Conservation (phyloP, 169 alveolate species). For the Plasmodium berghei region DNA sequence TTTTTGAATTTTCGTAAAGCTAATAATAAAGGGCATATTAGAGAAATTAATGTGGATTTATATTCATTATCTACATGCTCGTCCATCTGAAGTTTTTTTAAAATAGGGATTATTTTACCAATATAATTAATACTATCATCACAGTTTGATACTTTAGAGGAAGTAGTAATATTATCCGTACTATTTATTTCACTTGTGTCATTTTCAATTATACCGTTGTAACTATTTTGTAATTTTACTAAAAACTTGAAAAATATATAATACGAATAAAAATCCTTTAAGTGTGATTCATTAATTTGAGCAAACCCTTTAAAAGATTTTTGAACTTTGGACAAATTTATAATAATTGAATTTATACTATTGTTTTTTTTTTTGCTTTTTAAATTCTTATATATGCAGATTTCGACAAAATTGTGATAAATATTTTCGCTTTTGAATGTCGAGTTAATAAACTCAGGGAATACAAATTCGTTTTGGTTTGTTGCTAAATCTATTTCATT, state of each 20-base stretch:
- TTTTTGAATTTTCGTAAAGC: constrained; percentile 48
- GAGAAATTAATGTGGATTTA: constrained; percentile 50
- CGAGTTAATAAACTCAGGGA: constrained; percentile 3
- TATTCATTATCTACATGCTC: constrained; percentile 62
- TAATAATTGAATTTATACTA: constrained; percentile 67
- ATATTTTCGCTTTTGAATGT: constrained; percentile 17
- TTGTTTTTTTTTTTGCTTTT: constrained; percentile 70
- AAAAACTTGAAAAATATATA: constrained; percentile 62
- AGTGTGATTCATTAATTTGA: constrained; percentile 40
- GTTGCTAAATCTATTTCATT: background rate
- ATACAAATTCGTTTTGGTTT: background rate
- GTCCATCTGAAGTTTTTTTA: constrained; percentile 51
- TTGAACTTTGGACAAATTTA: constrained; percentile 56
- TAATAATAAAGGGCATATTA: constrained; percentile 60
- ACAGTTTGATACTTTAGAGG: background rate
- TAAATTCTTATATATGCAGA: constrained; percentile 71
- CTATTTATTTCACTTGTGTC: constrained; percentile 1
- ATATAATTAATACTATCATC: constrained; percentile 5
- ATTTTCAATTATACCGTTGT: background rate
- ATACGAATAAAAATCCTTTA: constrained; percentile 46
- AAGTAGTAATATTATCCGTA: background rate
- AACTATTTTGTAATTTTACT: constrained; percentile 40
- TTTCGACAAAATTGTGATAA: constrained; percentile 45
- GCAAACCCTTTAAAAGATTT: constrained; percentile 62
- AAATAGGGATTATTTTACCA: constrained; percentile 14